Conservation (phyloP, 73 alveolate genomes). For the Loxodes magnus region DNA sequence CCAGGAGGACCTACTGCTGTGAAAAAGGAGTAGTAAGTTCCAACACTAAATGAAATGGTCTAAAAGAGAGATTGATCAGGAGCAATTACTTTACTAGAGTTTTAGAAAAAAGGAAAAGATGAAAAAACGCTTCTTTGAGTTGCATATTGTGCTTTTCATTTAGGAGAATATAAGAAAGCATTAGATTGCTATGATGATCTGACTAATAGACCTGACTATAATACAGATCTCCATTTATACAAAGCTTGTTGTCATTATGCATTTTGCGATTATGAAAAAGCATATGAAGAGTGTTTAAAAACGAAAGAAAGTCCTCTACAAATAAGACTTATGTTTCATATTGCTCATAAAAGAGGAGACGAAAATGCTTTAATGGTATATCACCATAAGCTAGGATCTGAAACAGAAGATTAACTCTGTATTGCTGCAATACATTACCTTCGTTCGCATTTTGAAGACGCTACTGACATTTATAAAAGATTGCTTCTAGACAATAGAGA, state of each 20-base stretch:
- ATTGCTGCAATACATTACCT: constrained; percentile 94
- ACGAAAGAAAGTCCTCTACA: constrained; percentile 31
- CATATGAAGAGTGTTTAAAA: constrained; percentile 59
- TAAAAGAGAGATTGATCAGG: too few relatives aligned
- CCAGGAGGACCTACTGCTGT: too few relatives aligned
- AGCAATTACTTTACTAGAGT: too few relatives aligned
- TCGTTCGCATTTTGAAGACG: constrained; percentile 49
- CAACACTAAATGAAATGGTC: too few relatives aligned
- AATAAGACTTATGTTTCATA: constrained; percentile 76
- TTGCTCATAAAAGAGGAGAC: constrained; percentile 89
- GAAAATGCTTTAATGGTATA: constrained; percentile 78
- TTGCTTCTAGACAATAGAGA: constrained; percentile 75
- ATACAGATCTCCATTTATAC: constrained; percentile 64
- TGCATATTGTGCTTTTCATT: constrained; percentile 74
- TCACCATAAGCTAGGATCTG: constrained; percentile 65
- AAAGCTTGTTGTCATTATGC: constrained; percentile 96
- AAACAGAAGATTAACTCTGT: constrained; percentile 75
- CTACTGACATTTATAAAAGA: constrained; percentile 74
- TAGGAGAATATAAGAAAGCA: constrained; percentile 82
- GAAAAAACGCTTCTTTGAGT: constrained; percentile 56
- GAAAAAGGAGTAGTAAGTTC: too few relatives aligned
- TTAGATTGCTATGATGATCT: constrained; percentile 75
- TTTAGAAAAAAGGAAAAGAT: too few relatives aligned
- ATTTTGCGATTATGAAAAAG: constrained; percentile 74
- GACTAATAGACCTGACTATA: constrained; percentile 49